phyloP scores from a whole-genome alignment of 306 rosid genomes.

The Echinosophora koreensis region DNA sequence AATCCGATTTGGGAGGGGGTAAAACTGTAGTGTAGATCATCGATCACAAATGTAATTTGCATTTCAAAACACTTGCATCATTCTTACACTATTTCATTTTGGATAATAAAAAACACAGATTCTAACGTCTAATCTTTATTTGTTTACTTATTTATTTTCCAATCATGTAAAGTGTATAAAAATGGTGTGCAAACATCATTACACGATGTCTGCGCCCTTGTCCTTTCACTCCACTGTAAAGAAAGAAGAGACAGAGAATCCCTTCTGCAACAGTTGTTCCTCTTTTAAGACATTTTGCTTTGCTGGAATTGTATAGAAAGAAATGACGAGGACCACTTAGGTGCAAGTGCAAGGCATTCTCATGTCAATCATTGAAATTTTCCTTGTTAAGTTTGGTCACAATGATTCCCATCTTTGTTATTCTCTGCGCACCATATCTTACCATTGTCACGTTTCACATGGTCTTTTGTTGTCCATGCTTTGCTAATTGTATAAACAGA shows the following conservation, averaged over 20 bases:
- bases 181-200: too few species aligned
- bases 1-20: too few species aligned
- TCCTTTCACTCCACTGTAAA: constrained; percentile 52
- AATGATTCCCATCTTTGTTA: constrained; percentile 51
- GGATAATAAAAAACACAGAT: too few species aligned
- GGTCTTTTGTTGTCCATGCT: not conserved
- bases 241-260: constrained; percentile 52
- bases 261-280: constrained; percentile 52
- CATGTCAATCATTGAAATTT: constrained; percentile 54
- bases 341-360: constrained; percentile 46
- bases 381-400: constrained; percentile 42
- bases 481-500: not conserved
- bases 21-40: constrained; percentile 5
- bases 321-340: constrained; percentile 52
- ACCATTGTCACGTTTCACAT: constrained; percentile 19
- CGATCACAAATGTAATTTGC: not conserved
- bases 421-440: constrained; percentile 54
- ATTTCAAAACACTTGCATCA: too few species aligned
- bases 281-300: constrained; percentile 42
- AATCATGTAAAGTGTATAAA: too few species aligned
- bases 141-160: too few species aligned
- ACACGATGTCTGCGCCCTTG: not conserved
- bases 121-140: too few species aligned
- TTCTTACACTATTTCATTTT: too few species aligned
- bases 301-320: constrained; percentile 44